phyloP scores from a whole-genome alignment of 805 yeast species.

The Monosporozyma servazzii region DNA sequence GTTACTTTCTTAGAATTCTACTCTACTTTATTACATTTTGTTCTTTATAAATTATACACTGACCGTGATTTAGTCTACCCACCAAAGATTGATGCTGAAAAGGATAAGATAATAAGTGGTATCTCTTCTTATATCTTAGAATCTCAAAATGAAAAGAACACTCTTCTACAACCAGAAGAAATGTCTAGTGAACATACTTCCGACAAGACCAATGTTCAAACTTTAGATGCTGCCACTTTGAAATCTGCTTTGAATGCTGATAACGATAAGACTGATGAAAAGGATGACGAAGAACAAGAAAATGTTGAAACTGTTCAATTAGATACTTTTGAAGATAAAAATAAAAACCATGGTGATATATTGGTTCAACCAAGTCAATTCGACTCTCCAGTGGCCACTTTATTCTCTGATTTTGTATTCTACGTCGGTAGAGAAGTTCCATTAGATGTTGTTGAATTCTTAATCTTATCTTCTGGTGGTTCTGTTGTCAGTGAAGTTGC shows the following conservation, averaged over 20 bases:
- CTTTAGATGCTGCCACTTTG: constrained; percentile 37
- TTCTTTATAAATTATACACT: constrained; percentile 72
- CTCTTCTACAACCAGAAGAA: constrained; percentile 18
- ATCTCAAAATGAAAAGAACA: constrained; percentile 27
- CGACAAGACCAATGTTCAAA: constrained; percentile 21
- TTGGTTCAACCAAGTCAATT: constrained; percentile 61
- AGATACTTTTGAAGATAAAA: constrained; percentile 62
- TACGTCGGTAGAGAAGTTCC: constrained; percentile 94
- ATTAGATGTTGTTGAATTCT: constrained; percentile 79
- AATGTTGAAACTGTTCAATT: constrained; percentile 39
- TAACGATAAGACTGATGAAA: constrained; percentile 30
- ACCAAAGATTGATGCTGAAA: constrained; percentile 66
- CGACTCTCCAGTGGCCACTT: constrained; percentile 49
- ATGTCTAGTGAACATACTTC: constrained; percentile 3
- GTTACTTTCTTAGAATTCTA: constrained; percentile 92
- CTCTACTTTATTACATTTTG: constrained; percentile 84
- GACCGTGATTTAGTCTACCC: constrained; percentile 86
- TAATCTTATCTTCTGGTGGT: constrained; percentile 82
- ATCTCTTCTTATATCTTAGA: constrained; percentile 74
- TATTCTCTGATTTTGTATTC: constrained; percentile 70
- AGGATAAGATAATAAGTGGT: constrained; percentile 83
- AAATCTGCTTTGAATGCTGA: constrained; percentile 44
- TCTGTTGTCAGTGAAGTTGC: constrained; percentile 77
- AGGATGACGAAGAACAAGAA: constrained; percentile 25
- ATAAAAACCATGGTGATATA: constrained; percentile 55